A percentile compares a stretch with the other conserved stretches of the same genome.
phyloP scores from a whole-genome alignment of 352 stramenopile species.

The Halophytophthora polymorphica region DNA sequence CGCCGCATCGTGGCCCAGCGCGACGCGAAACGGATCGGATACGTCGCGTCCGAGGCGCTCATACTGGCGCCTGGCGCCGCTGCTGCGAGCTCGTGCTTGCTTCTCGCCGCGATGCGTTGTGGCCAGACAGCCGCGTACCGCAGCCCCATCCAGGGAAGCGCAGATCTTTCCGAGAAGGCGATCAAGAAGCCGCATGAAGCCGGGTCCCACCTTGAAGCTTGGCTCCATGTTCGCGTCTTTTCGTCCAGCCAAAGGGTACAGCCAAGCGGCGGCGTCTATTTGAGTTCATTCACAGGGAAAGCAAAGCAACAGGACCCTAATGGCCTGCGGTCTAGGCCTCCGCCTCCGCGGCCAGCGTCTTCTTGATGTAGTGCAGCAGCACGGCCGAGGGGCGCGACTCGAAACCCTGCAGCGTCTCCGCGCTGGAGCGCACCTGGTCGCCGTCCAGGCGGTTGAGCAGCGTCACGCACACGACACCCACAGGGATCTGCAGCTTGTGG shows the following conservation, averaged over 20 bases:
- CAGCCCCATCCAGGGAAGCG: not conserved
- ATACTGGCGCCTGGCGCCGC: constrained; percentile 1
- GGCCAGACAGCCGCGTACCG: no score
- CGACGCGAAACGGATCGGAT: constrained; percentile 19
- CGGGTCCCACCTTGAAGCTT: not conserved
- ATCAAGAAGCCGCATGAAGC: not conserved
- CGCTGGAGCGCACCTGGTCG: constrained; percentile 62
- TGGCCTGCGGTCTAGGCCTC: constrained; percentile 8
- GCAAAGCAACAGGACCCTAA: constrained; percentile 6
- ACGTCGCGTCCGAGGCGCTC: constrained; percentile 2
- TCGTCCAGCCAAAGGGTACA: not conserved
- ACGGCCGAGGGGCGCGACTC: constrained; percentile 56
- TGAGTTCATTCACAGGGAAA: not conserved
- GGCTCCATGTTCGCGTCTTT: not conserved
- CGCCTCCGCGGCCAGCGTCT: constrained; percentile 27
- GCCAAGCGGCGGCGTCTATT: no score
- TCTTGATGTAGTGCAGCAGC: constrained; percentile 77
- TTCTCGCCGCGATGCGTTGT: not conserved
- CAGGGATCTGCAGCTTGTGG: constrained; percentile 75
- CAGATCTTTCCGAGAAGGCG: not conserved
- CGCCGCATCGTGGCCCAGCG: constrained; percentile 4
- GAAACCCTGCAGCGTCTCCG: constrained; percentile 61
- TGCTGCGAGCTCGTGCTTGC: no score
- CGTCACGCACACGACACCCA: constrained; percentile 69
- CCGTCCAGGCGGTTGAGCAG: constrained; percentile 78